Base-by-base conservation (phyloP, 306 rosid species). In the Malus orientalis region DNA sequence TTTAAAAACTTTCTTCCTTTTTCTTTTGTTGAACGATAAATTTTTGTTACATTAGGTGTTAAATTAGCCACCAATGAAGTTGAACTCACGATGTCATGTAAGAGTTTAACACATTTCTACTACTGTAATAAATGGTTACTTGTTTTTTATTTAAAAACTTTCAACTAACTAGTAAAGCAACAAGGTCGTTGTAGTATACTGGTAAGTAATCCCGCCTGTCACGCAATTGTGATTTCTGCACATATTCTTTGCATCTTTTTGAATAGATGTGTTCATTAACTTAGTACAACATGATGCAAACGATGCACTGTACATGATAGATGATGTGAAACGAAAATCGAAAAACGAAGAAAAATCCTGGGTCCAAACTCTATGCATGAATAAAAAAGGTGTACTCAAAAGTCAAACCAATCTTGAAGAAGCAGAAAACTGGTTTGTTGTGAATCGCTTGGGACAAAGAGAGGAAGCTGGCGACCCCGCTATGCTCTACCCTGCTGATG, bases 401-500 rank as follows among this genome's bases (percentile, higher is more conserved):
- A 8, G 44, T 40, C 44, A 40, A 40, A 70, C 12, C 73, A 70
- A 25, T 81, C 76, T 70, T 8, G 44, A 40, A 40, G 44, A 40
- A 18, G 76, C 75, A 61, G 90, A 62, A 70, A 79, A 92, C 75
- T 87, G 81, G 76, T 75, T 84, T 80, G 89, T 63, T 82, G 87
- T 61, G 89, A 80, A 78, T 86, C 83, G 61, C 95, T 80, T 3
- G 95, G 93, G 78, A 86, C 88, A 76, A 92, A 92, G 81, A 92
- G 96, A 0, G 96, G 96, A 69, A 92, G 90, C 82, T 88, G 93
- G 68, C 83, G 88, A 68, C 89, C 96, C 61, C 89, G 81, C 29
- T 81, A 89, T 36, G 88, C 79, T 88, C 95, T 82, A 74, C 85
- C 90, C 81, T 76, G 90, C 75, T 86, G 94, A 79, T 83, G 74